Conservation (phyloP, 148 eudicot species). For the Spergularia marina region DNA sequence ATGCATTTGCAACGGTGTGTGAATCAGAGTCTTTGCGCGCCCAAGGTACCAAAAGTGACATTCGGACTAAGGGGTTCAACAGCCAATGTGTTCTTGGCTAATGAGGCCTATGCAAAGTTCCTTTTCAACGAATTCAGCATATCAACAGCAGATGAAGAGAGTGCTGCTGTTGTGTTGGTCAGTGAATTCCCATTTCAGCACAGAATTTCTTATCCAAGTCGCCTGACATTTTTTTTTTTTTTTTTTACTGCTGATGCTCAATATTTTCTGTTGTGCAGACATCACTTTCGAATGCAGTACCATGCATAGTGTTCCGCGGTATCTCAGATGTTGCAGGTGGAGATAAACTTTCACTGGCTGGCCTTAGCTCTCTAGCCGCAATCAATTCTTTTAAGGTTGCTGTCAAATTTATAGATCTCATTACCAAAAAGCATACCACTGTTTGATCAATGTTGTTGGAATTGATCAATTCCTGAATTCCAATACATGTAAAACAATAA, state of each 20-base stretch:
- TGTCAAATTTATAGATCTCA: conserved; percentile 37
- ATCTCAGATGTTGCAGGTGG: conserved; percentile 55
- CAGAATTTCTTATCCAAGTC: neutral
- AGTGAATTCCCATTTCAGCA: neutral
- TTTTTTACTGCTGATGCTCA: neutral
- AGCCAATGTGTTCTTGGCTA: conserved; percentile 45
- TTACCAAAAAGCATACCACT: conserved; percentile 20
- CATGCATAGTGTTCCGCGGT: conserved; percentile 55
- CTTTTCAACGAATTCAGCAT: conserved; percentile 41
- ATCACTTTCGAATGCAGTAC: conserved; percentile 46
- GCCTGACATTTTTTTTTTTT: neutral
- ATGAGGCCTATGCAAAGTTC: conserved; percentile 47
- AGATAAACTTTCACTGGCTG: conserved; percentile 18
- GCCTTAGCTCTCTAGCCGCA: conserved; percentile 42
- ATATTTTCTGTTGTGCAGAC: conserved; percentile 29
- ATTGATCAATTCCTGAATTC: neutral
- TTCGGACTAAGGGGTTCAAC: conserved; percentile 49
- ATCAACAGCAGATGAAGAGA: conserved; percentile 61
- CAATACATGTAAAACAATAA: neutral
- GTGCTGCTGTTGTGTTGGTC: conserved; percentile 48
- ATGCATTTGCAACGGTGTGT: conserved; percentile 39
- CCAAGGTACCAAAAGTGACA: conserved; percentile 38
- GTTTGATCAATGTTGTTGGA: neutral
- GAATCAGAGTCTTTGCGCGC: conserved; percentile 44
- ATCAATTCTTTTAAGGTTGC: conserved; percentile 51